Evolutionary conservation across 306 rosid genomes (phyloP).

Genomic region (Alnus rubra): DNA sequence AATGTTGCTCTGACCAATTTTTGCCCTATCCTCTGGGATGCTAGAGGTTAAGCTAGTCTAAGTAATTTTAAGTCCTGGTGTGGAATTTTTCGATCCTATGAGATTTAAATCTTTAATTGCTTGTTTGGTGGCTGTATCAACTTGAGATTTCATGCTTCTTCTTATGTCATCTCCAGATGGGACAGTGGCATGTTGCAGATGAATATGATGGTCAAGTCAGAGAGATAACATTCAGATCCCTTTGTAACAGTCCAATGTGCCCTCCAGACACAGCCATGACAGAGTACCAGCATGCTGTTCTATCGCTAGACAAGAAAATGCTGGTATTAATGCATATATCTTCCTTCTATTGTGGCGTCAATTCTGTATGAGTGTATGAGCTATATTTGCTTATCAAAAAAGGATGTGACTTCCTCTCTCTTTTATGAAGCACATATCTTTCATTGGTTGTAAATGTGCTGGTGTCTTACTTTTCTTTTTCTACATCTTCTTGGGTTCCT

Average conservation of each 20-base stretch:
- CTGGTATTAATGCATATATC: slow-evolving; percentile 57
- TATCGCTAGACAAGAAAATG: slow-evolving; percentile 67
- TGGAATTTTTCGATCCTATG: background rate
- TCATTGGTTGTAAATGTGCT: slow-evolving; percentile 1
- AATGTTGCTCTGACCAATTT: background rate
- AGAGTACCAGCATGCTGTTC: slow-evolving; percentile 87
- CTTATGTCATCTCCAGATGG: slow-evolving; percentile 63
- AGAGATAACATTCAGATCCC: slow-evolving; percentile 84
- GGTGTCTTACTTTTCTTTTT: background rate
- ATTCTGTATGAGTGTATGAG: background rate
- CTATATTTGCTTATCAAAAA: background rate
- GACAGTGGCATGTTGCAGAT: slow-evolving; percentile 93
- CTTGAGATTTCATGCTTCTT: slow-evolving; percentile 20
- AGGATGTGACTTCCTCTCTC: background rate
- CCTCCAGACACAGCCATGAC: slow-evolving; percentile 99
- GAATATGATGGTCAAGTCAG: slow-evolving; percentile 95
- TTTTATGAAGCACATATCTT: background rate
- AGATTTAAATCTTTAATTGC: background rate
- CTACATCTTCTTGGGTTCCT: background rate
- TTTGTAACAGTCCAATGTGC: slow-evolving; percentile 97
- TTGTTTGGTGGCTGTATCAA: slow-evolving; percentile 8
- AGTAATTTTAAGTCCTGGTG: background rate
- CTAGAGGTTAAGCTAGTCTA: background rate
- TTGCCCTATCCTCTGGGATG: background rate
- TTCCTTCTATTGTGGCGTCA: slow-evolving; percentile 8